Evolutionary conservation across 179 eudicot genomes (phyloP).

Genomic region (Amaranthus tricolor): DNA sequence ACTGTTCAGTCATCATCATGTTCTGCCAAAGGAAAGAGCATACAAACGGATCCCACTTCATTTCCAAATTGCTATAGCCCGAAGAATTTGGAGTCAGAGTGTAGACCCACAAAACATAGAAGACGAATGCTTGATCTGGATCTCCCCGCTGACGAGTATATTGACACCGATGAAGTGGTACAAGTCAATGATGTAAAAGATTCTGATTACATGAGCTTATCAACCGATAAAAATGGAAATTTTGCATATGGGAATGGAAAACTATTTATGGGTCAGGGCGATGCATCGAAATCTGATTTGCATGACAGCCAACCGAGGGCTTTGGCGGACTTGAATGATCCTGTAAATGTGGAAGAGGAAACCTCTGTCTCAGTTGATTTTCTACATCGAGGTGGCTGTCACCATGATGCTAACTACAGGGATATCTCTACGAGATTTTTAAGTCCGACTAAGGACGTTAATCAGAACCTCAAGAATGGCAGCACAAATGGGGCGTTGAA

Average conservation of each 20-base stretch:
- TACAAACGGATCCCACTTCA: slow-evolving; percentile 35
- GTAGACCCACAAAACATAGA: slow-evolving; percentile 70
- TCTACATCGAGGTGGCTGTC: slow-evolving; percentile 19
- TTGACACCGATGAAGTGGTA: slow-evolving; percentile 62
- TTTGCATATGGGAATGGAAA: slow-evolving; percentile 36
- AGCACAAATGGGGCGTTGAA: slow-evolving; percentile 34
- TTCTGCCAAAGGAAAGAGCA: slow-evolving; percentile 47
- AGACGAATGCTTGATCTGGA: slow-evolving; percentile 74
- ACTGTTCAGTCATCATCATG: slow-evolving; percentile 47
- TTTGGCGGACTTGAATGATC: slow-evolving; percentile 83
- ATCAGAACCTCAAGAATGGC: slow-evolving; percentile 35
- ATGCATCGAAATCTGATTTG: slow-evolving; percentile 32
- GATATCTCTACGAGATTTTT: slow-evolving; percentile 33
- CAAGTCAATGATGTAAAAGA: slow-evolving; percentile 28
- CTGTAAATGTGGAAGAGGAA: slow-evolving; percentile 55
- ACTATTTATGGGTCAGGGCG: slow-evolving; percentile 23
- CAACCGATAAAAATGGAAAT: slow-evolving; percentile 28
- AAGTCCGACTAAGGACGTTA: slow-evolving; percentile 36
- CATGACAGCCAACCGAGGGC: slow-evolving; percentile 37
- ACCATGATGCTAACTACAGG: slow-evolving; percentile 31
- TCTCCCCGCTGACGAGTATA: slow-evolving; percentile 70
- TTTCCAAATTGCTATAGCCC: slow-evolving; percentile 50
- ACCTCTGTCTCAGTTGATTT: slow-evolving; percentile 35
- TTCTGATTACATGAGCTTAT: slow-evolving; percentile 20
- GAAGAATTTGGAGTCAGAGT: slow-evolving; percentile 61